These are phyloP conservation scores for Ogataea ganodermae DNA, from an alignment of 805 yeast species.

Conservation along the genomic window DNA sequence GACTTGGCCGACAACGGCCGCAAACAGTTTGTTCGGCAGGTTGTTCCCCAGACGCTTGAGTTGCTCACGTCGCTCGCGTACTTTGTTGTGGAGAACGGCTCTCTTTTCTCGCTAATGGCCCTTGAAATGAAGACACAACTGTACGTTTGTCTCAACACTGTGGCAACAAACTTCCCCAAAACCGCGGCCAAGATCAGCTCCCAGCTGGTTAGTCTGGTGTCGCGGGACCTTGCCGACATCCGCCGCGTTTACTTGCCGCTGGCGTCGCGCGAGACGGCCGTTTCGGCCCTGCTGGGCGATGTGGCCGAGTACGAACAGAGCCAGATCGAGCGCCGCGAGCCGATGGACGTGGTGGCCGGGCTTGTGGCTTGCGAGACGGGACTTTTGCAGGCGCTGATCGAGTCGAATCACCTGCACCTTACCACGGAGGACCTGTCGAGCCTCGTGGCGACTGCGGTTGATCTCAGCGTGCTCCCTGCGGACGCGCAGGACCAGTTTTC, in stretches of 20 bases:
- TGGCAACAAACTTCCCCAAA: conserved; percentile 30
- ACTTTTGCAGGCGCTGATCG: conserved; percentile 32
- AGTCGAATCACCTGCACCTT: conserved; percentile 19
- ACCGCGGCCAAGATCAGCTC: conserved; percentile 14
- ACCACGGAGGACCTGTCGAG: conserved; percentile 18
- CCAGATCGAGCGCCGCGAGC: conserved; percentile 30
- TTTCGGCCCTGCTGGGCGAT: conserved; percentile 23
- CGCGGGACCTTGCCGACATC: conserved; percentile 24
- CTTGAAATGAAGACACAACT: conserved; percentile 31
- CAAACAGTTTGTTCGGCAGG: conserved; percentile 36
- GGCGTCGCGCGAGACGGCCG: conserved; percentile 5
- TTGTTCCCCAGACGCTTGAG: conserved; percentile 30
- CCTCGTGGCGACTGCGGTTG: conserved; percentile 35
- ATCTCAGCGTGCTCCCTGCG: conserved; percentile 43
- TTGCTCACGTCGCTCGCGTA: conserved; percentile 23
- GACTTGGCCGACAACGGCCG: conserved; percentile 45
- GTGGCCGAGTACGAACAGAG: conserved; percentile 17
- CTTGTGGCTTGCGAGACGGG: conserved; percentile 35
- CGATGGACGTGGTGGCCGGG: conserved; percentile 19
- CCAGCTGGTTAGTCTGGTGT: conserved; percentile 16
- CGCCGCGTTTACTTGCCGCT: conserved; percentile 24
- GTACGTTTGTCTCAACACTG: conserved; percentile 29
- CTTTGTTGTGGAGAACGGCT: conserved; percentile 5
- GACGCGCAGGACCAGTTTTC: conserved; percentile 51
- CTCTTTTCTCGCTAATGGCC: conserved; percentile 19